These are phyloP conservation scores for Metschnikowia sp. DNA, from an alignment of 805 yeast genomes.

Conservation along the genomic window DNA sequence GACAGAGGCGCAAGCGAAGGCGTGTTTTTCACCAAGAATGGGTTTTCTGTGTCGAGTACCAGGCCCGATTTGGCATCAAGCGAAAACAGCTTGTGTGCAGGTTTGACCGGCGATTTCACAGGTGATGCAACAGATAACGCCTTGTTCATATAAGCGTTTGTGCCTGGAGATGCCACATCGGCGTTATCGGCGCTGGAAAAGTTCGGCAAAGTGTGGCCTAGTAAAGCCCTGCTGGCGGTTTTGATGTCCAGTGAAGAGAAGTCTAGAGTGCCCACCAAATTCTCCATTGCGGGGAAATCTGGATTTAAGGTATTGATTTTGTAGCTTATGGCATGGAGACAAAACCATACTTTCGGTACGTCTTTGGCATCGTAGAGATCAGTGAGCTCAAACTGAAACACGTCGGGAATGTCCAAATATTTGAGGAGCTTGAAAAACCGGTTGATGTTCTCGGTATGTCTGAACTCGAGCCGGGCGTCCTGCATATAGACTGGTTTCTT, in stretches of 20 bases:
- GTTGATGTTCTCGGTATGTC: slow-evolving; percentile 91
- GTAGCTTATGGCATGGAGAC: slow-evolving; percentile 83
- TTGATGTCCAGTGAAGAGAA: slow-evolving; percentile 69
- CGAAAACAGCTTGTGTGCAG: neutral
- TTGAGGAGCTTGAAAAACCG: slow-evolving; percentile 70
- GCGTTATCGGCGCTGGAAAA: slow-evolving; percentile 47
- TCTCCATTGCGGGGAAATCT: slow-evolving; percentile 57
- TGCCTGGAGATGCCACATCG: slow-evolving; percentile 17
- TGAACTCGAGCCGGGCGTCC: slow-evolving; percentile 64
- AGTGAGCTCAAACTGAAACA: slow-evolving; percentile 86
- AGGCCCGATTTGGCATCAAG: neutral
- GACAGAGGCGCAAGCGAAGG: neutral
- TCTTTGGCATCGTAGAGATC: slow-evolving; percentile 91
- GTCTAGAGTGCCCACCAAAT: slow-evolving; percentile 57
- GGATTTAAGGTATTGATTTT: slow-evolving; percentile 56
- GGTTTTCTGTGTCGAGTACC: slow-evolving; percentile 2
- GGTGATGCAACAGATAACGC: slow-evolving; percentile 10
- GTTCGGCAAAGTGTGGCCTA: slow-evolving; percentile 72
- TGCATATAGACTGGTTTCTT: slow-evolving; percentile 54
- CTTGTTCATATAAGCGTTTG: slow-evolving; percentile 18
- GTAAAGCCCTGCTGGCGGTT: slow-evolving; percentile 64
- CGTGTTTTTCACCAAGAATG: slow-evolving; percentile 3
- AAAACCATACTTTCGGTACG: slow-evolving; percentile 89
- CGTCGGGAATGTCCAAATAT: slow-evolving; percentile 73
- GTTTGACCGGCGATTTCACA: neutral